phyloP scores from a whole-genome alignment of 2,329 filamentous ascomycete species.

The Phyllosticta citribraziliensis region DNA sequence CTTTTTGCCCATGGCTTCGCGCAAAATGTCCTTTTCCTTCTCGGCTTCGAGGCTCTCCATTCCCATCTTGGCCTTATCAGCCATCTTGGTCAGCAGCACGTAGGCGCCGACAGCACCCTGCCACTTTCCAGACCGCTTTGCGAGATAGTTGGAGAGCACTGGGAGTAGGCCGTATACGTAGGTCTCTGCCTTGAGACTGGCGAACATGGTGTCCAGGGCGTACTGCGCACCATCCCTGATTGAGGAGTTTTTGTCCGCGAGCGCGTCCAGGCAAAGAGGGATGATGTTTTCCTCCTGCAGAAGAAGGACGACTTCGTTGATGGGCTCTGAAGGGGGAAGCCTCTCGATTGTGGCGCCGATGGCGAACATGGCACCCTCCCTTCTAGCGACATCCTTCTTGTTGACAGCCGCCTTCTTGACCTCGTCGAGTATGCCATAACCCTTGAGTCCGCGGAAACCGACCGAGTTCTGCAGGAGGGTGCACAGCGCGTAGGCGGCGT shows the following conservation, averaged over 20 bases:
- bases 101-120: constrained; percentile 86
- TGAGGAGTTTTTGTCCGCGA: constrained; percentile 81
- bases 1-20: constrained; percentile 81
- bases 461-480: constrained; percentile 56
- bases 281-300: constrained; percentile 71
- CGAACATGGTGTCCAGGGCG: constrained; percentile 80
- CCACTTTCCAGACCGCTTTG: constrained; percentile 87
- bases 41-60: constrained; percentile 79
- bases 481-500: constrained; percentile 55
- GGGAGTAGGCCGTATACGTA: constrained; percentile 77
- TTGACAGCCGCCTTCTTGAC: constrained; percentile 72
- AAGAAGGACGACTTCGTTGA: constrained; percentile 73
- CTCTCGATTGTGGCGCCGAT: constrained; percentile 89
- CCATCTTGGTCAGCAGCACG: constrained; percentile 81
- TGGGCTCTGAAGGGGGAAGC: constrained; percentile 64
- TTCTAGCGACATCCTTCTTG: constrained; percentile 80
- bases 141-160: constrained; percentile 62
- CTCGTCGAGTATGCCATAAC: constrained; percentile 53
- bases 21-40: constrained; percentile 75
- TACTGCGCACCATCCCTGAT: constrained; percentile 91
- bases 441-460: constrained; percentile 51
- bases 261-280: constrained; percentile 64
- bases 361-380: constrained; percentile 91
- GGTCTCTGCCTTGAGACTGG: constrained; percentile 68
- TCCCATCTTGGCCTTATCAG: constrained; percentile 83